Percentiles rank a stretch among this genome's conserved stretches.
Evolutionary conservation across 139 green algal species (phyloP).

Genomic region (Marvania coccoides): DNA sequence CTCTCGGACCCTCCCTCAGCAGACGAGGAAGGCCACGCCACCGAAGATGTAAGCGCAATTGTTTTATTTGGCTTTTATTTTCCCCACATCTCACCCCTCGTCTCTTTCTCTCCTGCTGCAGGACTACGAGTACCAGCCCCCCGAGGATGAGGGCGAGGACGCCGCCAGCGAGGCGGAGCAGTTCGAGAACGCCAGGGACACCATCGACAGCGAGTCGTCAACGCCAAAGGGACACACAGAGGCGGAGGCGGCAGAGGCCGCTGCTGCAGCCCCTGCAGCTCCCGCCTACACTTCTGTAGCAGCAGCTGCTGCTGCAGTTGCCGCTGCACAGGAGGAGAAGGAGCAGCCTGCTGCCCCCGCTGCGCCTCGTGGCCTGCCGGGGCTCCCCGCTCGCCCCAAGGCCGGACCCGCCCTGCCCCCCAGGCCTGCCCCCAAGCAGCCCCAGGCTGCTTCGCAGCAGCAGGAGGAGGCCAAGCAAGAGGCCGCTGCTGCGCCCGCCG

Average conservation of each 20-base stretch:
- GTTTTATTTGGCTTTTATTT: background rate
- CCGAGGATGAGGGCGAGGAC: background rate
- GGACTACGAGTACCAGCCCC: slow-evolving; percentile 25
- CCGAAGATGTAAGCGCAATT: slow-evolving; percentile 19
- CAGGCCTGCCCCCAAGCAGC: too few relatives aligned
- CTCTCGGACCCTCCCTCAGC: slow-evolving; percentile 16
- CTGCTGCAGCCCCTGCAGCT: background rate
- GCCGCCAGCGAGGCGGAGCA: background rate
- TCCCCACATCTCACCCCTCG: background rate
- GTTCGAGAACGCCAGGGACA: background rate
- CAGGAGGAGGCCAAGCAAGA: background rate
- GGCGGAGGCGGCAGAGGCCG: background rate
- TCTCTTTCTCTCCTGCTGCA: background rate
- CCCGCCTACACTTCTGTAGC: background rate
- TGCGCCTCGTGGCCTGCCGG: slow-evolving; percentile 3
- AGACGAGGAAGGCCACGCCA: slow-evolving; percentile 11
- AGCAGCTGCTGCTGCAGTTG: background rate
- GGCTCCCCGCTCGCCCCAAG: slow-evolving; percentile 2
- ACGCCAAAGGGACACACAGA: slow-evolving; percentile 7
- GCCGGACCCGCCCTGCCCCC: slow-evolving; percentile 9
- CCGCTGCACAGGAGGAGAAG: background rate
- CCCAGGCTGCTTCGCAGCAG: background rate
- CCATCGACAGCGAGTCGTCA: background rate
- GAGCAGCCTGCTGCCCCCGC: background rate
- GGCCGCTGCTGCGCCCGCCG: background rate